Conservation (phyloP, 768 basidiomycete genomes). For the Tricholoma furcatifolium region DNA sequence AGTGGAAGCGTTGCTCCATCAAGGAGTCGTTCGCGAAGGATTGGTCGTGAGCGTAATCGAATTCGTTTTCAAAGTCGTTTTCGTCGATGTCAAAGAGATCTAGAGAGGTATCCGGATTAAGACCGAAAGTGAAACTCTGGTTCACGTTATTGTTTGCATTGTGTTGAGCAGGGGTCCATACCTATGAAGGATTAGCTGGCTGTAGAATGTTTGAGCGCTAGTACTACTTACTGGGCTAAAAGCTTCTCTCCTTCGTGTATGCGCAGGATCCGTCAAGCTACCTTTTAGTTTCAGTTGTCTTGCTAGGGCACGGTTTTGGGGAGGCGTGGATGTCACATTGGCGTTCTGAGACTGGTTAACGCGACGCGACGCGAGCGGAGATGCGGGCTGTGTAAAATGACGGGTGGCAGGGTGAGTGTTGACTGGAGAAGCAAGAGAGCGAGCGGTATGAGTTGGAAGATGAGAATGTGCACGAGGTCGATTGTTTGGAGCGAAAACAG, state of each 20-base stretch:
- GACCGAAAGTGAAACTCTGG: slow-evolving; percentile 29
- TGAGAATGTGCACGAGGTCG: slow-evolving; percentile 59
- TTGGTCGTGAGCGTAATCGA: slow-evolving; percentile 33
- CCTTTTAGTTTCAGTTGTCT: slow-evolving; percentile 65
- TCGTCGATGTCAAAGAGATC: slow-evolving; percentile 78
- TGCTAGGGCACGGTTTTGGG: slow-evolving; percentile 57
- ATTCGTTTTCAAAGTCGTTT: slow-evolving; percentile 56
- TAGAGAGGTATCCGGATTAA: slow-evolving; percentile 42
- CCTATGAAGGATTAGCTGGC: slow-evolving; percentile 20
- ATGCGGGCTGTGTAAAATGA: slow-evolving; percentile 25
- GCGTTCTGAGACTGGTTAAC: slow-evolving; percentile 32
- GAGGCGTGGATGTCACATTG: slow-evolving; percentile 56
- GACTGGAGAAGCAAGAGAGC: slow-evolving; percentile 36
- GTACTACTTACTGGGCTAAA: slow-evolving; percentile 35
- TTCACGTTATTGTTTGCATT: slow-evolving; percentile 19
- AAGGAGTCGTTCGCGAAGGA: slow-evolving; percentile 38
- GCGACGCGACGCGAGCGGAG: slow-evolving; percentile 35
- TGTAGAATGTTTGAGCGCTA: slow-evolving; percentile 26
- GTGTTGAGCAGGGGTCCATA: slow-evolving; percentile 28
- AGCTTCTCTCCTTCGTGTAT: slow-evolving; percentile 43
- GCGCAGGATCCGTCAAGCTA: slow-evolving; percentile 70
- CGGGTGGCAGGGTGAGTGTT: slow-evolving; percentile 25
- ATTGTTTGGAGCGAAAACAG: slow-evolving; percentile 33
- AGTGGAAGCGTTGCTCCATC: slow-evolving; percentile 26
- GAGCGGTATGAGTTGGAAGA: slow-evolving; percentile 34